Evolutionary conservation across 1,284 basidiomycete genomes (phyloP).

Genomic region (Tilletia walkeri): DNA sequence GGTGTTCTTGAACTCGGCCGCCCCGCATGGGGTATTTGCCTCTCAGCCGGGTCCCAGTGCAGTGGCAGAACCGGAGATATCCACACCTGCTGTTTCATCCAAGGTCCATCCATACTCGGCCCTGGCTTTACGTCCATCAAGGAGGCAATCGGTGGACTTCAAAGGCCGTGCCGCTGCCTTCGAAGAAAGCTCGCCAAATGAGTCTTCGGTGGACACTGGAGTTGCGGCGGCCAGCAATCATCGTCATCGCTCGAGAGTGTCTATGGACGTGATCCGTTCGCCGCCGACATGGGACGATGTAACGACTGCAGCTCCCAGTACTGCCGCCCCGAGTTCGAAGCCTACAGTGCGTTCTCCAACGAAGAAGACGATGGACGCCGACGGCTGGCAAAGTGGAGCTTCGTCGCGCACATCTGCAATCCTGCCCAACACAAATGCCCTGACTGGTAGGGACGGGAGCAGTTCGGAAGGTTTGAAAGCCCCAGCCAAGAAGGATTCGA

Average conservation of each 20-base stretch:
- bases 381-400: conserved; percentile 15
- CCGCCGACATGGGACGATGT: conserved; percentile 19
- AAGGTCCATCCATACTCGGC: conserved; percentile 14
- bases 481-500: conserved; percentile 7
- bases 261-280: conserved; percentile 31
- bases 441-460: no score
- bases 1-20: not conserved
- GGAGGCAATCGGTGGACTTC: conserved; percentile 12
- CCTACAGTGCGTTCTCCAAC: conserved; percentile 24
- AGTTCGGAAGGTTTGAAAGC: not conserved
- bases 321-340: conserved; percentile 2
- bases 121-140: not conserved
- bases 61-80: not conserved
- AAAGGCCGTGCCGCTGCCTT: conserved; percentile 9
- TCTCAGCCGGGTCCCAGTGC: not conserved
- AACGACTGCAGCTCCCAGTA: no score
- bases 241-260: not conserved
- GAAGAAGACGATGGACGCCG: conserved; percentile 19
- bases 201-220: no score
- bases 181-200: not conserved
- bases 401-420: no score
- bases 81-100: not conserved
- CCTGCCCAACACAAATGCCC: no score
- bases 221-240: not conserved
- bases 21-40: conserved; percentile 1